These are phyloP conservation scores for Pelagomonas calceolata DNA, from an alignment of 108 stramenopile genomes.

Conservation along the genomic window DNA sequence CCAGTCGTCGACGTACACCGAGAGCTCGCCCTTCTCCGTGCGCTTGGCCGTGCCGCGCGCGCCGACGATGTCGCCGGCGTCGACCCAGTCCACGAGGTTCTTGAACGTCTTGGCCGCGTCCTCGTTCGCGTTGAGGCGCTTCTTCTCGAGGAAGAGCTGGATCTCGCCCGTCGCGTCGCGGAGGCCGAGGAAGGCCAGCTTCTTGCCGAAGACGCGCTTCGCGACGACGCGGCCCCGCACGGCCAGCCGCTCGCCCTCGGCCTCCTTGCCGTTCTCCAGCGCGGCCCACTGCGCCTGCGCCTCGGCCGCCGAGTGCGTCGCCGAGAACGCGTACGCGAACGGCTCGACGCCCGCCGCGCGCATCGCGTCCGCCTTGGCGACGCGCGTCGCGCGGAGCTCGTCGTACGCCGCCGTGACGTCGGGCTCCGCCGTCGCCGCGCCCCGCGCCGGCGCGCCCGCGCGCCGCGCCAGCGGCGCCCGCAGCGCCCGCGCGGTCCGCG, in stretches of 20 bases:
- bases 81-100: constrained; percentile 83
- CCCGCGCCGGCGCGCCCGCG: too few species aligned
- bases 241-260: constrained; percentile 50
- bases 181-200: constrained; percentile 84
- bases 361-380: constrained; percentile 68
- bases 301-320: constrained; percentile 48
- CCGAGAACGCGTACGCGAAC: constrained; percentile 62
- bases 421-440: neutral
- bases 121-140: constrained; percentile 25
- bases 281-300: constrained; percentile 47
- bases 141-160: constrained; percentile 89
- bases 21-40: constrained; percentile 92
- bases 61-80: constrained; percentile 87
- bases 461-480: too few species aligned
- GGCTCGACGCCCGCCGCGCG: constrained; percentile 61
- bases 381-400: constrained; percentile 59
- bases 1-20: constrained; percentile 83
- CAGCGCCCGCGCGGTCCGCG: too few species aligned
- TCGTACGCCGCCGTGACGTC: constrained; percentile 16
- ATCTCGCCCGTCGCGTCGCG: constrained; percentile 79
- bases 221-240: constrained; percentile 90
- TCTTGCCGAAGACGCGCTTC: constrained; percentile 78
- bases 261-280: constrained; percentile 63
- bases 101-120: constrained; percentile 13
- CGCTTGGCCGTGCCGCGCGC: constrained; percentile 75